Evolutionary conservation across 768 basidiomycete genomes (phyloP), one percentile per base, ranked within the genome.

Genomic region (Macrolepiota albuminosa): DNA sequence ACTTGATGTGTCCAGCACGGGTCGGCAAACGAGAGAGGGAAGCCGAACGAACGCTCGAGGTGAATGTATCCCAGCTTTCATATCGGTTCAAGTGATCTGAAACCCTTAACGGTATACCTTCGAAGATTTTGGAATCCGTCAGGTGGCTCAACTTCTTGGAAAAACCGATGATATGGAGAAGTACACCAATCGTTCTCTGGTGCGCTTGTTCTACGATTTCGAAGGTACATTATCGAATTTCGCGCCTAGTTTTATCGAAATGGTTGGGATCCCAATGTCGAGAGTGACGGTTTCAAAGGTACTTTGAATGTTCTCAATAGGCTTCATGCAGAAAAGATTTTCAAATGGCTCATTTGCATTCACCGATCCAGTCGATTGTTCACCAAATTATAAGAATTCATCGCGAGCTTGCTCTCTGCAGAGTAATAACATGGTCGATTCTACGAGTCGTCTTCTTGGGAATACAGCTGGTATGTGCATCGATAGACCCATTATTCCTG

Each of bases 401-500:
- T 75, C 71, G 47, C 71, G 82, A 18, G 68, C 77, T 24, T 89
- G 87, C 66, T 87, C 85, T 0, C 68, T 88, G 8, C 82, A 87
- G 63, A 67, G 70, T 2, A 77, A 78, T 63, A 88, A 87, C 62
- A 61, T 69, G 2, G 80, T 79, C 60, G 86, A 3, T 88, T 89
- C 71, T 89, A 86, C 63, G 86, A 89, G 65, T 83, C 84, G 1
- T 85, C 84, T 6, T 84, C 84, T 36, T 87, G 86, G 85, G 86
- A 87, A 68, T 88, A 88, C 68, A 85, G 83, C 63, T 88, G 81
- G 84, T 86, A 68, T 61, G 83, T 68, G 3, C 71, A 31, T 29
- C 10, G 21, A 46, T 45, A 31, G n/a, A 39, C 13, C 5, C 36
- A 4, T 18, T 11, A 11, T 40, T 10, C 14, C 2, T 29, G 6